A percentile compares a stretch with the other conserved stretches of the same genome.
These are phyloP conservation scores for Ganoderma resinaceum DNA, from an alignment of 1,284 basidiomycete species.

Conservation along the genomic window DNA sequence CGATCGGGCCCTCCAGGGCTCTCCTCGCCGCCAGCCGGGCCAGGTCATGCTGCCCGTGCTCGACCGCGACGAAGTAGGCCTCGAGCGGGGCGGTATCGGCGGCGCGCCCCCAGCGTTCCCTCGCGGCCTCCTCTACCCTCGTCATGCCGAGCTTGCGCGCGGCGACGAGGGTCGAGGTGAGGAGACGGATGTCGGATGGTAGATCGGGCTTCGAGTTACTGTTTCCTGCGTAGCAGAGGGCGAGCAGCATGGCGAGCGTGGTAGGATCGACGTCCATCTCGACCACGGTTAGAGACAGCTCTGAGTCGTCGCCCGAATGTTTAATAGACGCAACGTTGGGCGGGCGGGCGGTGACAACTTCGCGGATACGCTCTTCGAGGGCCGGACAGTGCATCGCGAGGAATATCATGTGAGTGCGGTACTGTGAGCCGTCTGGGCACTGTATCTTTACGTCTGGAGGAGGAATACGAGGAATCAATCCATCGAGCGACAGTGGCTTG, in stretches of 20 bases:
- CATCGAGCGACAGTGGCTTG: background rate
- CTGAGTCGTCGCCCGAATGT: background rate
- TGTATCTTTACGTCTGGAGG: constrained; percentile 49
- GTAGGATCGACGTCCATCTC: background rate
- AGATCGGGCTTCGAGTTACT: background rate
- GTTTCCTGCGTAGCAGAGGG: constrained; percentile 3
- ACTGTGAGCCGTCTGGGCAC: constrained; percentile 54
- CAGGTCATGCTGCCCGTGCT: background rate
- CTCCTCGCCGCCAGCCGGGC: background rate
- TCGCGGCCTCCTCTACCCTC: background rate
- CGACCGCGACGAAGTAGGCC: background rate
- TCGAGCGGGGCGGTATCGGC: background rate
- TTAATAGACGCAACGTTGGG: background rate
- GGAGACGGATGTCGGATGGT: background rate
- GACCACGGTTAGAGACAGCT: background rate
- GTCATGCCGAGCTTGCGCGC: constrained; percentile 12
- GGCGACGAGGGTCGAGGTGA: background rate
- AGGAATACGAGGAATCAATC: background rate
- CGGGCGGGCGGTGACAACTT: no score
- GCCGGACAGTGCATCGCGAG: background rate
- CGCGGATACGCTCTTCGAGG: background rate
- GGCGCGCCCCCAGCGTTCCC: background rate
- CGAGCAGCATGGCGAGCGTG: background rate
- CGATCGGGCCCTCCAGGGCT: background rate
- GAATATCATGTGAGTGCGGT: constrained; percentile 37